Base-by-base conservation (phyloP, 106 monocot species). In the Gastrodia elata region DNA sequence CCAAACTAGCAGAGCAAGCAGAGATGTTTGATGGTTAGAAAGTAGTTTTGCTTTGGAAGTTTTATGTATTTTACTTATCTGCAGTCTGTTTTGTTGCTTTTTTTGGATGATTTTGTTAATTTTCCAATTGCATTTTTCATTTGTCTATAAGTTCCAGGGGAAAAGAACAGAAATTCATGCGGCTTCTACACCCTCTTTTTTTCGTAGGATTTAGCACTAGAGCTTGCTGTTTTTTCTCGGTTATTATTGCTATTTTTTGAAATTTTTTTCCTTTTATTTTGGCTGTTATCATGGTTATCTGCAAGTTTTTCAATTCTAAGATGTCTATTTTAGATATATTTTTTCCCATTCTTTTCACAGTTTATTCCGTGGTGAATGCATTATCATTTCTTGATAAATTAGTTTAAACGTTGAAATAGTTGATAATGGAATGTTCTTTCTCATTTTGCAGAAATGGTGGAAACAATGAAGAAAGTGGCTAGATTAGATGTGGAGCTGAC, bases 1-100 rank as follows among this genome's bases (percentile, higher is more conserved):
- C 80, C 8, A 81, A 80, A 76, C 72, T 79, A 24, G 83, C 83
- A 4, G 83, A 83, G 55, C 78, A 79, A 35, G 83, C 83, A 10
- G 84, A 84, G 71, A 80, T 80, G 58, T 84, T 77, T 68, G 80
- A 77, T 28, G 80, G 80, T 80, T 3, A 46, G 8, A 36, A 14
- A 10, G 13, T 48, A 26, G 0, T 52, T 52, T 52, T 52, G 18
- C 22, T 2, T 18, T 3, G 1, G 52, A 52, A 52, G 22, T 52
- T 52, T 52, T 52, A n/a, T n/a, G 64, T 41, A 5, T 41, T 65
- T 0, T 43, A 20, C 16, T 38, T 36, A 16, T 36, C 36, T 57
- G 27, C 33, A 72, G n/a, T 73, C 27, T 37, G 73, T 4, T 74
- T 41, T 22, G 30, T 41, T 39, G 24, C 14, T 74, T 74, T 27